Evolutionary conservation across 768 basidiomycete genomes (phyloP).

Genomic region (Mycena galopus): DNA sequence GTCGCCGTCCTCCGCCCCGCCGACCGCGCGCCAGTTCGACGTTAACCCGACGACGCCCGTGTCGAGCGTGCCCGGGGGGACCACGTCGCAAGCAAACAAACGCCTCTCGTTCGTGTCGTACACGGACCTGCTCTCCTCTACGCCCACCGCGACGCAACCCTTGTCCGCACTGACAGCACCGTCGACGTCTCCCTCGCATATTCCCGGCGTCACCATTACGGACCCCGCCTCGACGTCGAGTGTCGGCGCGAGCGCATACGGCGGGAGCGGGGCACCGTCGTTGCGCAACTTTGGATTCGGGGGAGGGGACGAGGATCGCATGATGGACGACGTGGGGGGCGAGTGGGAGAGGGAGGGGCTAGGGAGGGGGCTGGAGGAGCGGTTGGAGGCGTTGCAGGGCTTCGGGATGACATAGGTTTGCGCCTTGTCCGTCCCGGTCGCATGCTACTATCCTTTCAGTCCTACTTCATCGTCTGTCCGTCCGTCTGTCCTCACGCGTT

Average conservation of each 20-base stretch:
- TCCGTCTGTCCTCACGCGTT: no score
- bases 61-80: no score
- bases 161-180: slow-evolving; percentile 81
- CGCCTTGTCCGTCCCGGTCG: no score
- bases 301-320: slow-evolving; percentile 32
- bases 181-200: slow-evolving; percentile 76
- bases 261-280: slow-evolving; percentile 44
- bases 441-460: not conserved
- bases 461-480: not conserved
- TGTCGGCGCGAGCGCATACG: not conserved
- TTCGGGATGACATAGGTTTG: slow-evolving; percentile 29
- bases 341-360: slow-evolving; percentile 92
- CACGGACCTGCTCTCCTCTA: slow-evolving; percentile 83
- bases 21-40: slow-evolving; percentile 30
- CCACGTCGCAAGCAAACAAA: slow-evolving; percentile 58
- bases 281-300: slow-evolving; percentile 41
- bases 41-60: slow-evolving; percentile 31
- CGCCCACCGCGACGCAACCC: slow-evolving; percentile 79
- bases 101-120: slow-evolving; percentile 93
- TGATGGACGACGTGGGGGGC: slow-evolving; percentile 78
- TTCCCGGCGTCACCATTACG: slow-evolving; percentile 62
- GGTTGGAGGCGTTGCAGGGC: slow-evolving; percentile 69
- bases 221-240: not conserved
- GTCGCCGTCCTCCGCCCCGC: slow-evolving; percentile 33
- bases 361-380: slow-evolving; percentile 85